Conservation (phyloP, 208 protist genomes). For the Entamoeba invadens region DNA sequence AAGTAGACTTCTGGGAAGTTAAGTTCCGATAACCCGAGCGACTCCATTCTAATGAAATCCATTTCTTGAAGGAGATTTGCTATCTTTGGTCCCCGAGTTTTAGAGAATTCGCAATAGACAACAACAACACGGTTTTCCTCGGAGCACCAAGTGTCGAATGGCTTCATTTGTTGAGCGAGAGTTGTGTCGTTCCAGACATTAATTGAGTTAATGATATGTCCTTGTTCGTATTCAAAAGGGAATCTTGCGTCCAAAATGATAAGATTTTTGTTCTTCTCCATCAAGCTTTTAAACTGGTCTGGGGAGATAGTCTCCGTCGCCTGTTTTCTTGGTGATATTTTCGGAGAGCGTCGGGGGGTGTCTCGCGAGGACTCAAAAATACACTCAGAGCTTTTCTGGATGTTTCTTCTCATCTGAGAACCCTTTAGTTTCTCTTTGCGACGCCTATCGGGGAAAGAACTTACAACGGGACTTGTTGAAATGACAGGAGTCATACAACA, state of each 20-base stretch:
- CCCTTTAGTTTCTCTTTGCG: no score
- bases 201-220: not conserved
- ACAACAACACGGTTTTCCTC: not conserved
- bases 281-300: not conserved
- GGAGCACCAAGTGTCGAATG: not conserved
- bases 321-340: no score
- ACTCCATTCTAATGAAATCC: no score
- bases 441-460: no score
- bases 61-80: not conserved
- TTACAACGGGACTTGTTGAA: no score
- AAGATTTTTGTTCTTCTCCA: not conserved
- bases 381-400: no score
- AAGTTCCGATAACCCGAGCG: not conserved
- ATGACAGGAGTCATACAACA: no score
- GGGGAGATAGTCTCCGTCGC: not conserved
- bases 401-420: no score
- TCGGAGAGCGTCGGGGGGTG: no score
- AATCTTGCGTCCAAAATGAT: not conserved
- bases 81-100: not conserved
- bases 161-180: not conserved
- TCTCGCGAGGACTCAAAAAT: no score
- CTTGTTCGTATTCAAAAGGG: not conserved
- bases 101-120: not conserved
- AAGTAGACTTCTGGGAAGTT: not conserved
- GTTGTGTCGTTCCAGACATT: not conserved